Evolutionary conservation across 768 basidiomycete genomes (phyloP), one percentile per base, ranked within the genome.

Genomic region (Tricholoma bakamatsutake): DNA sequence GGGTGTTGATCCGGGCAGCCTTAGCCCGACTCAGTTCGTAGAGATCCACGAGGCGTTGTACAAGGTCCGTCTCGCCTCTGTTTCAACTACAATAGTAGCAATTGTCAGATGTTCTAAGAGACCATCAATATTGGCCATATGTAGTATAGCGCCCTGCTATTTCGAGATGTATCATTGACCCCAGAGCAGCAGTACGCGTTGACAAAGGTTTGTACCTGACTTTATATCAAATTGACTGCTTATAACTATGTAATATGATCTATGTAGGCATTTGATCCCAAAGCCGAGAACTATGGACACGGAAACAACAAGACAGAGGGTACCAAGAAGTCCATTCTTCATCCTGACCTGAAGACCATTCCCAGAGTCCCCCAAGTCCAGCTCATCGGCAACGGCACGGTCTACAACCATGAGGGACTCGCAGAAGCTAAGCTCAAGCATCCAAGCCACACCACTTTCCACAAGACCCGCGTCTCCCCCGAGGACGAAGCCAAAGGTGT

Each of bases 341-440:
- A 93, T 65, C 89, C 91, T 0, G 89, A 93, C 67, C 81, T 94
- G 63, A 95, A 93, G 76, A 93, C 90, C 37, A 91, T 96, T 58
- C 91, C 93, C 1, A 80, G 86, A 21, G 84, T 88, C 1, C 90
- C 90, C 1, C 90, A 94, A 65, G 93, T 96, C 1, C 93, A 96
- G 67, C 83, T 95, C 53, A 94, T 95, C 65, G 93, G 93, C 7
- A 93, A 94, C 64, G 93, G 93, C 6, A 80, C 73, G 0, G 85
- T 93, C 10, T 84, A 84, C 63, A 72, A 88, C 66, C 86, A 93
- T 73, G 88, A 91, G 67, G 91, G 91, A 8, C 79, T 93, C 18
- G 82, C 83, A 1, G 79, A 83, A 63, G 87, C 87, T 15, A 82
- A 78, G 67, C 81, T 96, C 65, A 92, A 88, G 70, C 93, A 96